A percentile compares a stretch with the other conserved stretches of the same genome.
Evolutionary conservation across 2,329 filamentous ascomycete species (phyloP).

Genomic region (Mycocentrospora acerina): DNA sequence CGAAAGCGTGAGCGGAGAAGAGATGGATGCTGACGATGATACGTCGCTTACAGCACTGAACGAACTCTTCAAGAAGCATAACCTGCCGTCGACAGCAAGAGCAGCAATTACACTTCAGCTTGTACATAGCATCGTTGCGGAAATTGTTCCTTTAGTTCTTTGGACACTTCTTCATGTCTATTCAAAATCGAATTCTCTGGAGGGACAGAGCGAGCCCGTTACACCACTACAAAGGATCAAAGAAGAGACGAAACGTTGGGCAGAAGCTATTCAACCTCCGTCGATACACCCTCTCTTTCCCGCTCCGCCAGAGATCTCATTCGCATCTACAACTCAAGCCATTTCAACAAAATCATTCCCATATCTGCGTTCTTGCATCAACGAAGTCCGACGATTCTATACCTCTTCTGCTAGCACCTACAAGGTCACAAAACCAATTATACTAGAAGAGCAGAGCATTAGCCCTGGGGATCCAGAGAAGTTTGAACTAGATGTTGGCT

Average conservation of each 20-base stretch:
- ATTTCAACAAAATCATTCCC: slow-evolving; percentile 19
- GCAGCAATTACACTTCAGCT: slow-evolving; percentile 33
- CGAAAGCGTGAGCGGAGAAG: slow-evolving; percentile 36
- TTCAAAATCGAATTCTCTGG: slow-evolving; percentile 12
- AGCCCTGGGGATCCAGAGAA: slow-evolving; percentile 21
- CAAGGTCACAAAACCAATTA: slow-evolving; percentile 20
- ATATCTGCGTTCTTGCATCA: slow-evolving; percentile 32
- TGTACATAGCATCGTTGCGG: slow-evolving; percentile 29
- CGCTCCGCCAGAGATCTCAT: slow-evolving; percentile 35
- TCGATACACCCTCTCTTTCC: slow-evolving; percentile 41
- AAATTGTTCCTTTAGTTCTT: slow-evolving; percentile 34
- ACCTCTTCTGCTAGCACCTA: slow-evolving; percentile 22
- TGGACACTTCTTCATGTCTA: slow-evolving; percentile 38
- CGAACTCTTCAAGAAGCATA: slow-evolving; percentile 30
- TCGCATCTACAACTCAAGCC: slow-evolving; percentile 13
- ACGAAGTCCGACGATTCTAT: slow-evolving; percentile 35
- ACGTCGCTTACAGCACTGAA: slow-evolving; percentile 37
- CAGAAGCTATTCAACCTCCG: slow-evolving; percentile 35
- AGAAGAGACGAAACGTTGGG: slow-evolving; percentile 32
- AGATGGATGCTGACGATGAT: slow-evolving; percentile 36
- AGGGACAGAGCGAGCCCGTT: slow-evolving; percentile 3
- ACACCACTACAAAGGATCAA: slow-evolving; percentile 27
- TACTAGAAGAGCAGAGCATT: slow-evolving; percentile 21
- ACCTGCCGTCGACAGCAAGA: slow-evolving; percentile 27
- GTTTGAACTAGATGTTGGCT: slow-evolving; percentile 28